These are phyloP conservation scores for Roridomyces roridus DNA, from an alignment of 768 basidiomycete species.

Conservation along the genomic window DNA sequence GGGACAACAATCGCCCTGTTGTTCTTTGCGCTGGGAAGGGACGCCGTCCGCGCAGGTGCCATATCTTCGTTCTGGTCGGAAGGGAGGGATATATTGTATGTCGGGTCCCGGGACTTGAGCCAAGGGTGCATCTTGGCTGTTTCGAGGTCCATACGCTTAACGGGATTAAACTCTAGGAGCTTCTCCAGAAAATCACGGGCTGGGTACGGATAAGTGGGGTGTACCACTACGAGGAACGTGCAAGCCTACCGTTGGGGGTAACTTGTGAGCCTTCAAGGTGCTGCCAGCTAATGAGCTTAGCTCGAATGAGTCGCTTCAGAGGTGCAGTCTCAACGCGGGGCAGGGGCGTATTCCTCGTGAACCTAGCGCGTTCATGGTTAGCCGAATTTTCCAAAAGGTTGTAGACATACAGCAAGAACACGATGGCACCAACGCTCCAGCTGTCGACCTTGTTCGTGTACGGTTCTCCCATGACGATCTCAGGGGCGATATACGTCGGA, in stretches of 20 bases:
- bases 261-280: not conserved
- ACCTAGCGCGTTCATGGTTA: conserved; percentile 5
- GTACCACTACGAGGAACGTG: too few species aligned
- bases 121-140: conserved; percentile 65
- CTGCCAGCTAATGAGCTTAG: not conserved
- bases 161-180: conserved; percentile 59
- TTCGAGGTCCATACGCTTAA: conserved; percentile 54
- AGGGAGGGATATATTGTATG: conserved; percentile 5
- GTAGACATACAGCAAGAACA: conserved; percentile 63
- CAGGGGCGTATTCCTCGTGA: conserved; percentile 5
- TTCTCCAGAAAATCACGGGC: conserved; percentile 58
- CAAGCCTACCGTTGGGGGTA: not conserved
- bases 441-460: conserved; percentile 67
- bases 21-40: not conserved
- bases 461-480: conserved; percentile 60
- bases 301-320: not conserved
- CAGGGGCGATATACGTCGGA: conserved; percentile 64
- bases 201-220: conserved; percentile 24
- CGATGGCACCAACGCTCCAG: conserved; percentile 69
- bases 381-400: not conserved
- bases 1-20: not conserved
- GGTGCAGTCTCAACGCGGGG: not conserved
- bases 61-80: not conserved
- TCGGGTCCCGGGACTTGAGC: conserved; percentile 41
- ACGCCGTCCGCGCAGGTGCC: not conserved